Conservation (phyloP, 768 basidiomycete species). For the Mycena venus region DNA sequence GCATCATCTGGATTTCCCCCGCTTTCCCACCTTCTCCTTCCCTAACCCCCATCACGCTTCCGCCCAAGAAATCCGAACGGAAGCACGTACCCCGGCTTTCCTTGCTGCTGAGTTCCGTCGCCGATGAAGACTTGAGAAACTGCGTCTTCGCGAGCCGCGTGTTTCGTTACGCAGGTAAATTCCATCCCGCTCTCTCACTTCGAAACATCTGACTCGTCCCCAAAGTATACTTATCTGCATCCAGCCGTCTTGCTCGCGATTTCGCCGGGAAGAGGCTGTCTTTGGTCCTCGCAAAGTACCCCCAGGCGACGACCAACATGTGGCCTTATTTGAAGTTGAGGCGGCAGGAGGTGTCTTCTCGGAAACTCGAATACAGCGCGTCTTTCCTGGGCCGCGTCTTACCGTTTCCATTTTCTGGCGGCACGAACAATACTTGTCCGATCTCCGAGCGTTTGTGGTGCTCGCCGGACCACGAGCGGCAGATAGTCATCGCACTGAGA, state of each 20-base stretch:
- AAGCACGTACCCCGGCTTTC: conserved; percentile 67
- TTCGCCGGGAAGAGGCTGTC: conserved; percentile 67
- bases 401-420: no score
- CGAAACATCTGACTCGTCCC: conserved; percentile 13
- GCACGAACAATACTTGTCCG: conserved; percentile 38
- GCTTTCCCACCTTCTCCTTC: conserved; percentile 21
- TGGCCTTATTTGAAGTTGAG: conserved; percentile 80
- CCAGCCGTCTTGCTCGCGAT: conserved; percentile 56
- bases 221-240: conserved; percentile 75
- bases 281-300: conserved; percentile 51
- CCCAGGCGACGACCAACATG: conserved; percentile 67
- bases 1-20: conserved; percentile 54
- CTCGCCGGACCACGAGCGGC: conserved; percentile 70
- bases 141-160: conserved; percentile 70
- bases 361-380: conserved; percentile 54
- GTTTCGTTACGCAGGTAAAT: conserved; percentile 74
- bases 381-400: conserved; percentile 65
- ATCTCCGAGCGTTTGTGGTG: conserved; percentile 68
- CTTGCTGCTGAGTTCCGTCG: conserved; percentile 65
- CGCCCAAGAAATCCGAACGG: conserved; percentile 71
- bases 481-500: conserved; percentile 68
- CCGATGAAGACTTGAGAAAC: conserved; percentile 54
- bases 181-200: conserved; percentile 19
- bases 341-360: conserved; percentile 53
- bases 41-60: conserved; percentile 62